phyloP scores from a whole-genome alignment of 1,284 basidiomycete species.

The Sporisorium scitamineum region DNA sequence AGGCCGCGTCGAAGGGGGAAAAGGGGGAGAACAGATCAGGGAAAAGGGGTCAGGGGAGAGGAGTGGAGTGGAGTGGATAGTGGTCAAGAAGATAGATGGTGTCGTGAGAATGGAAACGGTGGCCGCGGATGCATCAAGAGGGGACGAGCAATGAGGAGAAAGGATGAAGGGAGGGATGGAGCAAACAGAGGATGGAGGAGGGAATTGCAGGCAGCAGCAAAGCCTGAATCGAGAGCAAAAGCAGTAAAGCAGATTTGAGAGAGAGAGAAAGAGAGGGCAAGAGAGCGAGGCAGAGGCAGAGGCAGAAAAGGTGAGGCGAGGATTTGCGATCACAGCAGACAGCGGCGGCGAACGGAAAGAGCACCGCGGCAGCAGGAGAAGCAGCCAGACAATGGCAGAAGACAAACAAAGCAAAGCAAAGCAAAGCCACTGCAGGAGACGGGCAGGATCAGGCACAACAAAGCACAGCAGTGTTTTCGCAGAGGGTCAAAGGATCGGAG shows the following conservation, averaged over 20 bases:
- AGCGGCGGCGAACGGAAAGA: not conserved
- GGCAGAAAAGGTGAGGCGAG: no score
- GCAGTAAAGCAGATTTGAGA: not conserved
- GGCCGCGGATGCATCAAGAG: not conserved
- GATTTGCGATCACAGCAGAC: constrained; percentile 3
- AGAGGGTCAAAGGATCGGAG: constrained; percentile 1
- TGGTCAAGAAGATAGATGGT: constrained; percentile 26
- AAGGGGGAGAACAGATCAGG: not conserved
- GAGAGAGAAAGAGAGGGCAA: no score
- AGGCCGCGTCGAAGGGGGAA: not conserved
- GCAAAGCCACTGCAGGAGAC: constrained; percentile 1
- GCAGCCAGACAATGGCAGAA: not conserved
- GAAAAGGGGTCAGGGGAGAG: constrained; percentile 8
- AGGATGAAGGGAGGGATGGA: not conserved
- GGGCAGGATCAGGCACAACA: constrained; percentile 5
- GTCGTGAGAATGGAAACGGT: not conserved
- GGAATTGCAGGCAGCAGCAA: not conserved
- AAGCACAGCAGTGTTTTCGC: constrained; percentile 1
- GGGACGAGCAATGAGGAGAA: constrained; percentile 1
- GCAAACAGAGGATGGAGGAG: constrained; percentile 3
- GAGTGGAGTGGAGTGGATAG: constrained; percentile 26
- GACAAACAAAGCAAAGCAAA: not conserved
- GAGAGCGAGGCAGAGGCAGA: no score
- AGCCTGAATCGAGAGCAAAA: not conserved
- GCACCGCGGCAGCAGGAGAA: not conserved